Percentiles rank a stretch among this genome's conserved stretches.
Conservation (phyloP, 202 grass and related monocot species). For the Digitaria exilis region DNA sequence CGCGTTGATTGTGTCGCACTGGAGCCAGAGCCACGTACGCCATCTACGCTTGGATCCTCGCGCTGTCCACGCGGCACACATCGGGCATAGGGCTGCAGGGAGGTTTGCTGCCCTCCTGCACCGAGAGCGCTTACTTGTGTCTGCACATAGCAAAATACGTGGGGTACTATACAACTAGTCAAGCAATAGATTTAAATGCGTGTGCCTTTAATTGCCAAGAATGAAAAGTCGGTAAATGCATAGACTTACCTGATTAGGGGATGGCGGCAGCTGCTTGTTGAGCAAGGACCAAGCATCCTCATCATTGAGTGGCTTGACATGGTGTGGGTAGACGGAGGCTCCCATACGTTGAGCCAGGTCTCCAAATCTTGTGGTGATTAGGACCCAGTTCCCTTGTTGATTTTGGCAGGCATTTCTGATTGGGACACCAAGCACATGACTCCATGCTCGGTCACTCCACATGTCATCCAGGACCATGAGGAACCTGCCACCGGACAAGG, state of each 20-base stretch:
- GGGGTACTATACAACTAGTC: too few species aligned
- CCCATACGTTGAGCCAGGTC: not conserved
- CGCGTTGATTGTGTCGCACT: too few species aligned
- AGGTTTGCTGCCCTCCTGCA: too few species aligned
- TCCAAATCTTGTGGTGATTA: not conserved
- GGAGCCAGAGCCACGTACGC: too few species aligned
- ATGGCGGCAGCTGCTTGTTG: not conserved
- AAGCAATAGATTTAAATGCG: too few species aligned
- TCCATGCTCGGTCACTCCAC: not conserved
- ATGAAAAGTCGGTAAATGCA: not conserved
- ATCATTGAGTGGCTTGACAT: not conserved
- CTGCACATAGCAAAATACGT: too few species aligned
- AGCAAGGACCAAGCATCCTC: not conserved
- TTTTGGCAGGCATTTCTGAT: not conserved
- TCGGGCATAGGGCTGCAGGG: too few species aligned
- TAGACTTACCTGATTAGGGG: not conserved
- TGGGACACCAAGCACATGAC: not conserved
- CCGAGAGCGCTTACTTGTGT: too few species aligned
- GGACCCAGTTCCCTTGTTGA: not conserved
- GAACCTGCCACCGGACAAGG: not conserved
- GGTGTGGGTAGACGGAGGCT: not conserved
- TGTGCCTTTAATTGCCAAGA: too few species aligned
- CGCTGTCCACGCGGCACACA: too few species aligned
- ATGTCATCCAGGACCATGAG: slow-evolving; percentile 13
- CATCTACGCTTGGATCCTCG: too few species aligned